Evolutionary conservation across 2,329 filamentous ascomycete species (phyloP).

Genomic region (Sarocladiaceae sp.): DNA sequence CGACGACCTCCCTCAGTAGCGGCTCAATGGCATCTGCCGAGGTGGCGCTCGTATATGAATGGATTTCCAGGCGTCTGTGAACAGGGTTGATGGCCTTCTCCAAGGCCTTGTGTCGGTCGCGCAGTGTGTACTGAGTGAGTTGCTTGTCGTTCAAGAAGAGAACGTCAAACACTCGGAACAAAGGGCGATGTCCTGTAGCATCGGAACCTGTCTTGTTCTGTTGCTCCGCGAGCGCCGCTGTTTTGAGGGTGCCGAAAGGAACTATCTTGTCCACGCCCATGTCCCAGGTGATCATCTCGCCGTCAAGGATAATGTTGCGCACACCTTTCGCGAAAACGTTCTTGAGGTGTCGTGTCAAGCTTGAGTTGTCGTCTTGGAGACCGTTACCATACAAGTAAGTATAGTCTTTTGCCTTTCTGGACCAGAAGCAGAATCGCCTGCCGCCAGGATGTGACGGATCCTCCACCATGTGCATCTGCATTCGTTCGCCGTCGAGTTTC

Average conservation of each 20-base stretch:
- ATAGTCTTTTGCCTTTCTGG: slow-evolving; percentile 92
- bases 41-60: slow-evolving; percentile 63
- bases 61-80: slow-evolving; percentile 77
- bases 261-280: slow-evolving; percentile 79
- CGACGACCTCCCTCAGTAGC: slow-evolving; percentile 75
- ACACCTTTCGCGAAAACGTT: slow-evolving; percentile 75
- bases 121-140: slow-evolving; percentile 77
- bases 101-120: slow-evolving; percentile 74
- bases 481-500: slow-evolving; percentile 93
- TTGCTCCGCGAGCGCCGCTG: slow-evolving; percentile 76
- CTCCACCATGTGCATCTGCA: slow-evolving; percentile 89
- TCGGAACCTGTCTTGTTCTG: slow-evolving; percentile 55
- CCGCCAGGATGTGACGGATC: slow-evolving; percentile 67
- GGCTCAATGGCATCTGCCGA: slow-evolving; percentile 72
- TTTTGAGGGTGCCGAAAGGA: slow-evolving; percentile 89
- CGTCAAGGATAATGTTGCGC: slow-evolving; percentile 84
- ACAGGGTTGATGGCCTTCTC: slow-evolving; percentile 65
- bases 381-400: slow-evolving; percentile 86
- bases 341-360: slow-evolving; percentile 75
- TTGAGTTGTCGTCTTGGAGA: slow-evolving; percentile 68
- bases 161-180: slow-evolving; percentile 88
- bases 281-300: slow-evolving; percentile 99
- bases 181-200: slow-evolving; percentile 50
- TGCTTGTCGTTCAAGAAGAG: slow-evolving; percentile 79
- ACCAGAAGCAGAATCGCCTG: slow-evolving; percentile 82